phyloP scores from a whole-genome alignment of 176 grass and related monocot species.

The Alopecurus myosuroides region DNA sequence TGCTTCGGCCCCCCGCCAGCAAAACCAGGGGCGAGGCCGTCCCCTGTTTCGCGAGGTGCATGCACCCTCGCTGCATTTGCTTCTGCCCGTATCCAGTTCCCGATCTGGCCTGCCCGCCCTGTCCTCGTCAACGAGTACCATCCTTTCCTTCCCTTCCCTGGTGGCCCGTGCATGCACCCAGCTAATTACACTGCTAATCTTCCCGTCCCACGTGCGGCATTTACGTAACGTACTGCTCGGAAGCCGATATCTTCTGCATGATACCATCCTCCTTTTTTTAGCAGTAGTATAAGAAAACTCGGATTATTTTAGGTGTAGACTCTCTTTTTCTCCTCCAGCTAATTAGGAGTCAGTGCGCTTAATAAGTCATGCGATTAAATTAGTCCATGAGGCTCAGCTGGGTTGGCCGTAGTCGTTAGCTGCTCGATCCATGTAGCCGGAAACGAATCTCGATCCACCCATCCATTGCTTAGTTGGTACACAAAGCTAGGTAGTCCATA shows the following conservation, averaged over 20 bases:
- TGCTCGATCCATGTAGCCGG: not conserved
- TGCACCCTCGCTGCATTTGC: not conserved
- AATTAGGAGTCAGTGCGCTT: not conserved
- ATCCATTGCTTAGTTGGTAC: not conserved
- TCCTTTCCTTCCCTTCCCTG: not conserved
- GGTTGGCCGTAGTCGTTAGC: too few relatives aligned
- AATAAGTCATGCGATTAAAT: not conserved
- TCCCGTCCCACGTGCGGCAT: not conserved
- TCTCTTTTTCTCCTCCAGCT: not conserved
- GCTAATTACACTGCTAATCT: not conserved
- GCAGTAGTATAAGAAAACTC: too few relatives aligned
- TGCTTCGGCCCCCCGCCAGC: too few relatives aligned
- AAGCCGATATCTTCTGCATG: too few relatives aligned
- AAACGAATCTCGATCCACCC: not conserved
- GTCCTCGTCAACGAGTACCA: not conserved
- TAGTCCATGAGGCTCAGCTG: not conserved
- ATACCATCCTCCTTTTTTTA: too few relatives aligned
- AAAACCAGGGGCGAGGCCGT: not conserved
- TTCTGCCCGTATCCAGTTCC: not conserved
- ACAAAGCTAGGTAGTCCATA: not conserved
- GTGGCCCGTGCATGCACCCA: not conserved
- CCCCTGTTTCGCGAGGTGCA: slow-evolving; percentile 11
- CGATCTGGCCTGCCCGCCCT: not conserved
- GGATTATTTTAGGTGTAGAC: too few relatives aligned
- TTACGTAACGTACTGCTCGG: too few relatives aligned